phyloP scores from a whole-genome alignment of 2,329 filamentous ascomycete genomes.

The Fusarium agapanthi region DNA sequence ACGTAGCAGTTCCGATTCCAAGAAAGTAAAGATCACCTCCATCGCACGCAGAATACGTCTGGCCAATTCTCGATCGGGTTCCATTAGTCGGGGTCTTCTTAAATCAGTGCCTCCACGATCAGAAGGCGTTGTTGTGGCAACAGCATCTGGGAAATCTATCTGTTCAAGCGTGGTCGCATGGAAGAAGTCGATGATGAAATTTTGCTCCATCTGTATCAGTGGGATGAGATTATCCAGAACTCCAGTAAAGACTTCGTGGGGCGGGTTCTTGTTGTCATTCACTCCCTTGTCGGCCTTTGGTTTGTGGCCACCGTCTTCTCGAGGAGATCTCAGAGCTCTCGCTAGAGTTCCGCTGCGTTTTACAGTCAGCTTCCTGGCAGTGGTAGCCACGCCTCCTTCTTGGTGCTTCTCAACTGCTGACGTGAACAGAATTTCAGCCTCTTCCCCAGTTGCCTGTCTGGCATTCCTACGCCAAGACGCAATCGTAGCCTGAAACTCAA shows the following conservation, averaged over 20 bases:
- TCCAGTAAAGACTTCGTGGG: conserved; percentile 83
- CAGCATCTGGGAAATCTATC: conserved; percentile 83
- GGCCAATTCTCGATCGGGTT: conserved; percentile 88
- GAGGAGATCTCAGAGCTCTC: conserved; percentile 73
- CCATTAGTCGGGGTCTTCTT: conserved; percentile 78
- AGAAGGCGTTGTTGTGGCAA: conserved; percentile 71
- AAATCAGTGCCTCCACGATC: conserved; percentile 78
- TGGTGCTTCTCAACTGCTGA: conserved; percentile 85
- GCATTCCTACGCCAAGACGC: conserved; percentile 82
- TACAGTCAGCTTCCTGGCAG: conserved; percentile 89
- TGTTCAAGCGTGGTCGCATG: conserved; percentile 87
- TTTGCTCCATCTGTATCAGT: conserved; percentile 91
- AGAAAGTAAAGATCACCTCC: conserved; percentile 87
- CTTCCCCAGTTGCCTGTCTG: conserved; percentile 78
- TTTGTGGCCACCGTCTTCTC: conserved; percentile 66
- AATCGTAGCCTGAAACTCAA: conserved; percentile 81
- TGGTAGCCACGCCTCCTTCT: conserved; percentile 73
- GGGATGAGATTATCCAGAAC: conserved; percentile 84
- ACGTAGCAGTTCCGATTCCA: conserved; percentile 79
- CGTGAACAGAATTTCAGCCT: conserved; percentile 87
- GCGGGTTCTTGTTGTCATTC: conserved; percentile 72
- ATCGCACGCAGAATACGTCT: conserved; percentile 85
- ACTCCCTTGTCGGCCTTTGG: conserved; percentile 64
- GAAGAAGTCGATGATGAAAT: conserved; percentile 97
- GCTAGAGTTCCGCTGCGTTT: conserved; percentile 91